Conservation (phyloP, 2,329 filamentous ascomycete genomes). For the Arachnomyces sp. region DNA sequence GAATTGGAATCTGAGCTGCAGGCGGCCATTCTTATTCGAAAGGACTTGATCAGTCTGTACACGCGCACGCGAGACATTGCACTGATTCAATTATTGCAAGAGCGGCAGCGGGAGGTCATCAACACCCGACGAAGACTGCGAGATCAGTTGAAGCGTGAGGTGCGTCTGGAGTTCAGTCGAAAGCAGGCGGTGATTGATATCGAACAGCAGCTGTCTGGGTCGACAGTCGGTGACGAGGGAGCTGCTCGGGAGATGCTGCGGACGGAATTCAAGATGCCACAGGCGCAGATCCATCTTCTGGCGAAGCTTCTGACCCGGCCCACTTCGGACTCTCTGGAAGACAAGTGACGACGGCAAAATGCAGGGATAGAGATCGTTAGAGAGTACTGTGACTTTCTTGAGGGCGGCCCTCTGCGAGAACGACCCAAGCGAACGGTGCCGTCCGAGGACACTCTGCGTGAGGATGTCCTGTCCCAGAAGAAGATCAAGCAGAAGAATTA, state of each 20-base stretch:
- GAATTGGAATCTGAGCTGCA: constrained; percentile 14
- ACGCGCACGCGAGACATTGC: too few relatives aligned
- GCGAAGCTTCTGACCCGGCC: constrained; percentile 17
- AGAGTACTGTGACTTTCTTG: constrained; percentile 15
- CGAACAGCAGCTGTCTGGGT: constrained; percentile 13
- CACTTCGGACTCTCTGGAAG: constrained; percentile 16
- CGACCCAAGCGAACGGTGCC: too few relatives aligned
- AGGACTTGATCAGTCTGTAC: constrained; percentile 7
- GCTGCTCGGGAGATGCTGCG: constrained; percentile 5
- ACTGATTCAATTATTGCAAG: constrained; percentile 6
- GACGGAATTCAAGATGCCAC: constrained; percentile 13
- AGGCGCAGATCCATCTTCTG: constrained; percentile 16
- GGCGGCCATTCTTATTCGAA: constrained; percentile 6
- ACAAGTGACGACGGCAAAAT: constrained; percentile 15
- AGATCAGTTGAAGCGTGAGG: constrained; percentile 8
- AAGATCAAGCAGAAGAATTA: too few relatives aligned
- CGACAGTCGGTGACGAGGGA: constrained; percentile 7
- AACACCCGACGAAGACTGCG: constrained; percentile 10
- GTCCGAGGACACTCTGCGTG: too few relatives aligned
- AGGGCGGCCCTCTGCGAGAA: constrained; percentile 17
- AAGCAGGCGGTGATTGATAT: constrained; percentile 15
- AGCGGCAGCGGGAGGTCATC: constrained; percentile 9
- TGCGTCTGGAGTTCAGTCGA: constrained; percentile 9
- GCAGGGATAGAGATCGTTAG: constrained; percentile 12
- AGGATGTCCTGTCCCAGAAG: too few relatives aligned